phyloP scores from a whole-genome alignment of 2,329 filamentous ascomycete genomes.

The Lachnellula suecica region DNA sequence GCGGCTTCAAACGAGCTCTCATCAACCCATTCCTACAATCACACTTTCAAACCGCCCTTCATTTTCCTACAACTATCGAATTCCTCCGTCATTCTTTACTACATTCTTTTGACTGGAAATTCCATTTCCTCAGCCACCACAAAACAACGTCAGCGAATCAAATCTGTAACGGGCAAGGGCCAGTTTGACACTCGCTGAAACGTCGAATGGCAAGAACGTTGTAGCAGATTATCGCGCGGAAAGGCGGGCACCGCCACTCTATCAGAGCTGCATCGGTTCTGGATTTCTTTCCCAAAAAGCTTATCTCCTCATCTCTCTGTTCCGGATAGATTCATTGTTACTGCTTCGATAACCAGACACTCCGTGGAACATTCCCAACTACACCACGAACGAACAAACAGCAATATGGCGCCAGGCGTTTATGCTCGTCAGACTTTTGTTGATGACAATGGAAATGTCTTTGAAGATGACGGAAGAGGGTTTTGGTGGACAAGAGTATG shows the following conservation, averaged over 20 bases:
- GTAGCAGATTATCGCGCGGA: constrained; percentile 14
- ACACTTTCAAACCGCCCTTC: not conserved
- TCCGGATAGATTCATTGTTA: constrained; percentile 9
- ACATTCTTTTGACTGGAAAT: not conserved
- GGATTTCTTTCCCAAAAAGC: constrained; percentile 8
- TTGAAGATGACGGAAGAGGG: constrained; percentile 30
- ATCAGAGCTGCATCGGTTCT: constrained; percentile 9
- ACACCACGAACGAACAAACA: not conserved
- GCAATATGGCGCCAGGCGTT: not conserved
- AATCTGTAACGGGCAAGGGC: not conserved
- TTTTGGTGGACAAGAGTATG: constrained; percentile 43
- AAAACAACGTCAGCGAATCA: not conserved
- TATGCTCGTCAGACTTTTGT: constrained; percentile 3
- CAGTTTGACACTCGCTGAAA: constrained; percentile 17
- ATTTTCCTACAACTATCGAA: not conserved
- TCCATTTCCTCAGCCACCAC: not conserved
- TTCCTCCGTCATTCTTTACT: not conserved
- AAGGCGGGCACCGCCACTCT: constrained; percentile 5
- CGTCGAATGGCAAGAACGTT: constrained; percentile 14
- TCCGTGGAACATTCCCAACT: not conserved
- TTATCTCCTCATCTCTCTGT: constrained; percentile 14
- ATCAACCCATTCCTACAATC: too few species aligned
- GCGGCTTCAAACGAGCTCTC: too few species aligned
- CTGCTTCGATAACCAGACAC: not conserved
- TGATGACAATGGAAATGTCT: constrained; percentile 7